phyloP scores from a whole-genome alignment of 73 alveolate genomes.

The Stentor roeselii region DNA sequence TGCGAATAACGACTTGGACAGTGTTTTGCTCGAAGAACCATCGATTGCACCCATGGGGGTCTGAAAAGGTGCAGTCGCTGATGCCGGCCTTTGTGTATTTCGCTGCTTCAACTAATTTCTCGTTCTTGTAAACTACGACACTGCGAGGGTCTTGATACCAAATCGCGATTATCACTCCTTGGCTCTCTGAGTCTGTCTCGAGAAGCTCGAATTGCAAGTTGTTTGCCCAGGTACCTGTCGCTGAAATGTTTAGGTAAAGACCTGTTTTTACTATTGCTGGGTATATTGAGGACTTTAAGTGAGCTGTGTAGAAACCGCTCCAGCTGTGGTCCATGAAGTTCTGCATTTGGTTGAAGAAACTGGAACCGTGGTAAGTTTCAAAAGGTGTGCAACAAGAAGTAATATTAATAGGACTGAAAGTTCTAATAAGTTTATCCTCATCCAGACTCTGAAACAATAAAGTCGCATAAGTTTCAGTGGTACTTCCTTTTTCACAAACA shows the following conservation, averaged over 20 bases:
- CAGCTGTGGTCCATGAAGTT: constrained; percentile 39
- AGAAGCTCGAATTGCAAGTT: neutral
- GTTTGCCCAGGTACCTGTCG: constrained; percentile 38
- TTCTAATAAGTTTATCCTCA: constrained; percentile 29
- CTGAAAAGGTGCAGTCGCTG: constrained; percentile 13
- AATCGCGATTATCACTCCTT: constrained; percentile 1
- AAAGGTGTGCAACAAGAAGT: neutral
- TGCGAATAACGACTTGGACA: constrained; percentile 34
- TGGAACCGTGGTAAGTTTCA: neutral
- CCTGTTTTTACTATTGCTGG: constrained; percentile 31
- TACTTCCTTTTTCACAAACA: neutral
- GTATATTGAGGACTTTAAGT: constrained; percentile 21
- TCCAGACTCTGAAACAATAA: constrained; percentile 35
- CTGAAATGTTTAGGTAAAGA: constrained; percentile 7
- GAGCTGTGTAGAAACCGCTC: constrained; percentile 46
- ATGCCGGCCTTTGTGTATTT: constrained; percentile 26
- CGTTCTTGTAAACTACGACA: constrained; percentile 29
- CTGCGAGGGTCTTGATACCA: constrained; percentile 35
- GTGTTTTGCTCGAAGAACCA: constrained; percentile 25
- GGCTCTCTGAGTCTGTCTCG: neutral
- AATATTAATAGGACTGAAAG: constrained; percentile 28
- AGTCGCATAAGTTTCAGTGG: neutral
- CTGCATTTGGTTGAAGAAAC: constrained; percentile 26
- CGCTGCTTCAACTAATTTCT: constrained; percentile 9
- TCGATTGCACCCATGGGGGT: constrained; percentile 36